Percentiles rank a stretch among this genome's conserved stretches.
These are phyloP conservation scores for Chloranthus sessilifolius DNA, from an alignment of 164 flowering plant genomes.

Conservation along the genomic window DNA sequence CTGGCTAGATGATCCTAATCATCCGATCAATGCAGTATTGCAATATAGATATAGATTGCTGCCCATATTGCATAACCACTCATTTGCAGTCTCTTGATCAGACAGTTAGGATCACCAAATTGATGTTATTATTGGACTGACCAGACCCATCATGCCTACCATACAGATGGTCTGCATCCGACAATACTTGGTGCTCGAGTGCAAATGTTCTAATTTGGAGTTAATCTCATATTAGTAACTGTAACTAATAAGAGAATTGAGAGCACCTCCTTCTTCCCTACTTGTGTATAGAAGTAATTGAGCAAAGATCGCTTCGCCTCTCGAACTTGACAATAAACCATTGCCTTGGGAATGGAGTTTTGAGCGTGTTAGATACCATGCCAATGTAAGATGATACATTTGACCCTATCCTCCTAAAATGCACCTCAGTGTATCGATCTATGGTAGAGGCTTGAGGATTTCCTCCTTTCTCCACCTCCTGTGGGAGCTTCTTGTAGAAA, in stretches of 20 bases:
- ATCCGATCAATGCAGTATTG: too few relatives aligned
- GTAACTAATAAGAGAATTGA: background rate
- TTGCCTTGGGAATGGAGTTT: conserved; percentile 55
- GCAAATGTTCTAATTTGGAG: too few relatives aligned
- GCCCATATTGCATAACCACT: too few relatives aligned
- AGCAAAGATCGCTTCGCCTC: conserved; percentile 56
- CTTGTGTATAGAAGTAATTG: conserved; percentile 50
- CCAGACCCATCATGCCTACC: too few relatives aligned
- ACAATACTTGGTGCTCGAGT: too few relatives aligned
- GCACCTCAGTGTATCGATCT: conserved; percentile 52
- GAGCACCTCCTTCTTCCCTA: conserved; percentile 69
- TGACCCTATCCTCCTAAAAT: conserved; percentile 56
- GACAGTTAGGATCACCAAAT: too few relatives aligned
- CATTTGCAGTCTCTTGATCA: too few relatives aligned
- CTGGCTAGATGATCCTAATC: too few relatives aligned
- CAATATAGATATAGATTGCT: too few relatives aligned
- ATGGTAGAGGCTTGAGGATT: conserved; percentile 27
- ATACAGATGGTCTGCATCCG: too few relatives aligned
- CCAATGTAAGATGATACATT: conserved; percentile 49
- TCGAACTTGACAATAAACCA: conserved; percentile 65
- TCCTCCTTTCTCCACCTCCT: conserved; percentile 50
- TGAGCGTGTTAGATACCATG: conserved; percentile 55
- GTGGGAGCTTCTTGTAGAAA: conserved; percentile 59
- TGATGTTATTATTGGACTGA: too few relatives aligned
- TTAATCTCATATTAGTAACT: too few relatives aligned